Percentiles rank a stretch among this genome's conserved stretches.
Evolutionary conservation across 768 basidiomycete species (phyloP).

Genomic region (Psilocybe azurescens): DNA sequence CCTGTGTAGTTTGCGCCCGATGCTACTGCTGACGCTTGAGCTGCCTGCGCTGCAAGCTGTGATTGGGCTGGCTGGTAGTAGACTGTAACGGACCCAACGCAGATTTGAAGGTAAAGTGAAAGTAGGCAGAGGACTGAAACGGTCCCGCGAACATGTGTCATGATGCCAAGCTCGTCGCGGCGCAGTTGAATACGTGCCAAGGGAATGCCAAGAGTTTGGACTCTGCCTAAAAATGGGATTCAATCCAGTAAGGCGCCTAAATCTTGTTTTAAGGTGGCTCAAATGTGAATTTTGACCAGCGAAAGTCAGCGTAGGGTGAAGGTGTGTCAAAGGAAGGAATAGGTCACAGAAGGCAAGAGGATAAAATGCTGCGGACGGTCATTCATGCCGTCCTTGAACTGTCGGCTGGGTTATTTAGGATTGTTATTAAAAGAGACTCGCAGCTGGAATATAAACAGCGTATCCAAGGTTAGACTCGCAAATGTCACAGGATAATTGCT

Average conservation of each 20-base stretch:
- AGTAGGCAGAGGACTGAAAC: background rate
- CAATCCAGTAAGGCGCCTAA: background rate
- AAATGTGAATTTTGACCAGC: background rate
- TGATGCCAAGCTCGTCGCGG: too few relatives aligned
- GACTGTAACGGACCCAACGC: background rate
- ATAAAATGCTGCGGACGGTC: background rate
- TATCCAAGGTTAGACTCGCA: background rate
- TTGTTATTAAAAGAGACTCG: background rate
- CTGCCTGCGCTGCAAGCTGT: background rate
- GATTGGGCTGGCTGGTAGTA: conserved; percentile 7
- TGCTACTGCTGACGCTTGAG: conserved; percentile 1
- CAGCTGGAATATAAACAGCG: background rate
- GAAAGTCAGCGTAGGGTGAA: background rate
- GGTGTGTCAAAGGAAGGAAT: background rate
- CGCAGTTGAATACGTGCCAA: background rate
- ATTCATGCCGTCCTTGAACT: background rate
- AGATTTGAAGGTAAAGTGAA: background rate
- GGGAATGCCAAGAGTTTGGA: background rate
- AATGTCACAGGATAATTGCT: background rate
- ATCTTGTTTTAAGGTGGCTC: background rate
- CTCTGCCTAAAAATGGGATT: background rate
- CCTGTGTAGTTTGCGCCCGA: conserved; percentile 47
- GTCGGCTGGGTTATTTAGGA: too few relatives aligned
- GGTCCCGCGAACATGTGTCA: too few relatives aligned
- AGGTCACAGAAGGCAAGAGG: too few relatives aligned